Percentiles rank a stretch among this genome's conserved stretches.
Conservation (phyloP, 495 filamentous ascomycete species). For the Talaromyces proteolyticus region DNA sequence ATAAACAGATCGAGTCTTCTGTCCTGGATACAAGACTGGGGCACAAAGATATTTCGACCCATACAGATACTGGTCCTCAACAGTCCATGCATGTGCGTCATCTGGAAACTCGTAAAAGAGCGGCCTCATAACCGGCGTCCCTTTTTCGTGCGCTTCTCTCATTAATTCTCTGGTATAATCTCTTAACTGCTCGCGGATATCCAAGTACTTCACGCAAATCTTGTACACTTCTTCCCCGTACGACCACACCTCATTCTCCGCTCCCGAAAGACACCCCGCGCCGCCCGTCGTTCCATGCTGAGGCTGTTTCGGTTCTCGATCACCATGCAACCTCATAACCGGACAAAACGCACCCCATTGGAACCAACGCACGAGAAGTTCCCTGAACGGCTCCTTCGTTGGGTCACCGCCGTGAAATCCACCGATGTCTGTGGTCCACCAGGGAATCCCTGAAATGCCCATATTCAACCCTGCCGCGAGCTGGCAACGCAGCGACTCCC, state of each 20-base stretch:
- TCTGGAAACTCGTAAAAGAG: conserved; percentile 52
- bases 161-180: conserved; percentile 45
- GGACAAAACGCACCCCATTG: conserved; percentile 57
- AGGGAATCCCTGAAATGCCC: conserved; percentile 51
- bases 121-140: conserved; percentile 48
- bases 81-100: conserved; percentile 40
- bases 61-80: conserved; percentile 50
- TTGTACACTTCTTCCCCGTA: conserved; percentile 50
- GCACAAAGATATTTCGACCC: conserved; percentile 46
- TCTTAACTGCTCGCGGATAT: conserved; percentile 44
- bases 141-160: conserved; percentile 48
- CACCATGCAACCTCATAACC: conserved; percentile 54
- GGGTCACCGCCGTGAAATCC: conserved; percentile 54
- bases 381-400: conserved; percentile 43
- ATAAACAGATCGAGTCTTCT: conserved; percentile 36
- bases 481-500: conserved; percentile 48
- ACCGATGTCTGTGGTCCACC: conserved; percentile 58
- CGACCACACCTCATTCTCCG: conserved; percentile 53
- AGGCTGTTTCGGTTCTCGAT: conserved; percentile 46
- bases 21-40: conserved; percentile 39
- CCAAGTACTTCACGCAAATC: conserved; percentile 50
- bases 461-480: conserved; percentile 52
- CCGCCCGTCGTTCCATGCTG: conserved; percentile 26
- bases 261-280: conserved; percentile 27
- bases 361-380: conserved; percentile 56